Evolutionary conservation across 2,329 filamentous ascomycete species (phyloP).

Genomic region (Zymoseptoria crescenta): DNA sequence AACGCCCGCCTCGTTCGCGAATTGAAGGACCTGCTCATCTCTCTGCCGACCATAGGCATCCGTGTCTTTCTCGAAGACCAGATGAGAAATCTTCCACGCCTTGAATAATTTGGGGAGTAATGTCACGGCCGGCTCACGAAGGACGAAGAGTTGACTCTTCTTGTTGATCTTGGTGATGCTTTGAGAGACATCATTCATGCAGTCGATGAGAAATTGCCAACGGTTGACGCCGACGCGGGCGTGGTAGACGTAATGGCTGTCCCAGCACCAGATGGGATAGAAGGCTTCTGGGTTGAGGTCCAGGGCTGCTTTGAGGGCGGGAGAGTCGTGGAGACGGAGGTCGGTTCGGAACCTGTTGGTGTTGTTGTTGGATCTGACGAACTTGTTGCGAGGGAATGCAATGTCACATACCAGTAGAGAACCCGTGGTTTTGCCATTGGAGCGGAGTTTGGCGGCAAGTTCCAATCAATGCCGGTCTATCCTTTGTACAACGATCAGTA

Average conservation of each 20-base stretch:
- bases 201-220: constrained; percentile 70
- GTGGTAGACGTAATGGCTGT: constrained; percentile 64
- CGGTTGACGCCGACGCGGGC: constrained; percentile 63
- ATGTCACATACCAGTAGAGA: constrained; percentile 53
- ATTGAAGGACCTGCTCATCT: constrained; percentile 50
- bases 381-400: neutral
- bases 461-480: too few species aligned
- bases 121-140: constrained; percentile 65
- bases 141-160: constrained; percentile 62
- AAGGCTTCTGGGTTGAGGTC: constrained; percentile 63
- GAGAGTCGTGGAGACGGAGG: constrained; percentile 68
- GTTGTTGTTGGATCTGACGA: neutral
- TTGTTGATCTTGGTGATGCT: constrained; percentile 62
- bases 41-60: constrained; percentile 62
- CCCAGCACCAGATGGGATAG: constrained; percentile 66
- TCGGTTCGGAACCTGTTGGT: constrained; percentile 57
- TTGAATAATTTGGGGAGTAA: constrained; percentile 65
- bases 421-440: constrained; percentile 47
- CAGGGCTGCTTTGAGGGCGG: constrained; percentile 62
- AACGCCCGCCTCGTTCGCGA: constrained; percentile 59
- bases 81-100: constrained; percentile 64
- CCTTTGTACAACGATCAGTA: neutral
- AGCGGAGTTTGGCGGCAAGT: too few species aligned
- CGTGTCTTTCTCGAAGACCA: constrained; percentile 73
- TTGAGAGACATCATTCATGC: constrained; percentile 60